Base-by-base conservation (phyloP, 1,284 basidiomycete genomes). In the Coniophora puteana region DNA sequence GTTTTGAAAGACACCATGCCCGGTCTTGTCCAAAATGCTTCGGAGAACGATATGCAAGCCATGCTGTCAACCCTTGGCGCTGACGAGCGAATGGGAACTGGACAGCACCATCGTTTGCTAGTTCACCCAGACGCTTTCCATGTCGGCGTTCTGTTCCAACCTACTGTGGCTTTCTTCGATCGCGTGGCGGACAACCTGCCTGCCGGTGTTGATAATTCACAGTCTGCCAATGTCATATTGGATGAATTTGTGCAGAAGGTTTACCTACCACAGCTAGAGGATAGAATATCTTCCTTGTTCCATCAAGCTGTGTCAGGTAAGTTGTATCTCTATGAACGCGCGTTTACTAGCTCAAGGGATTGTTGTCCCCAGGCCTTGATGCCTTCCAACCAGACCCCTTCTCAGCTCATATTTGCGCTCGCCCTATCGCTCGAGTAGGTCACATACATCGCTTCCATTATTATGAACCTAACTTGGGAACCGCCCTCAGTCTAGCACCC, bases 201-300 rank as follows among this genome's bases (percentile, higher is more conserved):
- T 2, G 74, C 80, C 17, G 89, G 86, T 2, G 52, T 77, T 23
- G 89, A 89, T 50, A 78, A 80, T 26, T 79, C 80, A 17, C 71
- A 76, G 41, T 77, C 83, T 2, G 88, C 92, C 26, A 85, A 81
- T 32, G 72, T 76, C 12, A 79, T 94, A 24, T 61, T 99, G 44
- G 93, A 98, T 48, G 93, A 98, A 42, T 99, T 99, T 59, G 93
- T 99, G 6, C 71, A 92, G 40, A 88, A 87, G 47, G 85, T 93
- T 1, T 99, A 97, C 66, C 67, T 99, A 30, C 94, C 95, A 1
- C 93, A 96, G 60, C 66, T 99, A 45, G 94, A 98, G 62, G 94
- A 98, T 54, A 95, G 93, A 62, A 92, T 97, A 29, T 84, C 89
- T 0, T 72, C 79, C 38, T 69, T 95, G 23, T 97, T 97, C 66